Conservation (phyloP, 2,329 filamentous ascomycete species). For the Orbilia blumenaviensis region DNA sequence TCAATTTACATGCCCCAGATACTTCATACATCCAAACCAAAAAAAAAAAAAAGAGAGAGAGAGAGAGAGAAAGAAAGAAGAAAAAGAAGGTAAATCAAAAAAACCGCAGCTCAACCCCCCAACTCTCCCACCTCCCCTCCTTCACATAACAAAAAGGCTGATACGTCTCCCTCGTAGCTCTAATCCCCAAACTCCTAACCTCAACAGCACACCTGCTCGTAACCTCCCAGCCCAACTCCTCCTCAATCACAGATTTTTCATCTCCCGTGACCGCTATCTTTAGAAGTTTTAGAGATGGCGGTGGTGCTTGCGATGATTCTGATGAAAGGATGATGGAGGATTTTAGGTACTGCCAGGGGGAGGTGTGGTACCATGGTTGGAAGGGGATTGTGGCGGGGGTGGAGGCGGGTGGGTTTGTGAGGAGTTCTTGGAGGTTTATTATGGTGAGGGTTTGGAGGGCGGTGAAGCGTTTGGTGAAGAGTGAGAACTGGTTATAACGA, state of each 20-base stretch:
- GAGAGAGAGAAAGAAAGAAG: no score
- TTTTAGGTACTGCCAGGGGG: constrained; percentile 13
- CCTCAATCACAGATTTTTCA: neutral
- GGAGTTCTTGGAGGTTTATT: neutral
- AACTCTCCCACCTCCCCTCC: neutral
- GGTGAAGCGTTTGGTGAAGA: constrained; percentile 1
- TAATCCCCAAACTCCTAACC: neutral
- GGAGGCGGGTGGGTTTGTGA: neutral
- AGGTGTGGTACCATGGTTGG: neutral
- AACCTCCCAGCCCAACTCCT: neutral
- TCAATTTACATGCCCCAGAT: no score
- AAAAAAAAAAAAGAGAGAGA: no score
- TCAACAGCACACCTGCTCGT: neutral
- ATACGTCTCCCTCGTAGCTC: neutral
- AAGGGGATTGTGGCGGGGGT: neutral
- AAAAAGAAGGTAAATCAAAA: no score
- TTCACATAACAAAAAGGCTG: neutral
- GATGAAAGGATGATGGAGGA: neutral
- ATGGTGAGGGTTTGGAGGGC: neutral
- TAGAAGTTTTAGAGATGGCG: constrained; percentile 1
- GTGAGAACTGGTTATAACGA: no score
- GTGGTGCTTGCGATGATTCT: no score
- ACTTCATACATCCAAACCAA: no score
- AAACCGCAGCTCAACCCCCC: neutral
- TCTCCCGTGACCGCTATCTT: constrained; percentile 4